Conservation (phyloP, 306 rosid species). For the Ormosia emarginata region DNA sequence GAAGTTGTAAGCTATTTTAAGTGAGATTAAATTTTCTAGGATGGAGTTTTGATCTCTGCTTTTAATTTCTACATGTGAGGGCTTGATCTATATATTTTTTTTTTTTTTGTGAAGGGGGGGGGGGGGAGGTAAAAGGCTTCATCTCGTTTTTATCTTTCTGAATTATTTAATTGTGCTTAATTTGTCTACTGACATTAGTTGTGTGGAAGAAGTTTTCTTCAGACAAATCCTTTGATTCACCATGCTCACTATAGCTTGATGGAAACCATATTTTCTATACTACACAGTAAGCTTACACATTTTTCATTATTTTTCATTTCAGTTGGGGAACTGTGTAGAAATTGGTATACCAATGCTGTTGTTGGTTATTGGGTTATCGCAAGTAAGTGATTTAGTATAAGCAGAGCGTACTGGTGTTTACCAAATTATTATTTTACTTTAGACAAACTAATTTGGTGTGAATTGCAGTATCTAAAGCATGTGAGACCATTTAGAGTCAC, state of each 20-base stretch:
- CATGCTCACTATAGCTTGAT: neutral
- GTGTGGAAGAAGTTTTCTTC: neutral
- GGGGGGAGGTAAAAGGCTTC: neutral
- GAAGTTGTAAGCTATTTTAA: neutral
- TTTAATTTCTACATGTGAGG: neutral
- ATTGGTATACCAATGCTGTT: constrained; percentile 89
- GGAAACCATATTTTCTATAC: neutral
- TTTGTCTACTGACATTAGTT: neutral
- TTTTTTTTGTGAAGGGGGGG: too few species aligned
- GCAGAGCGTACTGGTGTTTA: neutral
- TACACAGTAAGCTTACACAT: neutral
- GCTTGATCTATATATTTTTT: neutral
- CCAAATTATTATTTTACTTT: neutral
- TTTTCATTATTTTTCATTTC: constrained; percentile 28
- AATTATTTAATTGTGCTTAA: neutral
- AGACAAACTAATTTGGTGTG: neutral
- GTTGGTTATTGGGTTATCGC: constrained; percentile 80
- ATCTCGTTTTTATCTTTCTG: constrained; percentile 2
- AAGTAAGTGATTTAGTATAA: constrained; percentile 52
- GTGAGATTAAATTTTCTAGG: neutral
- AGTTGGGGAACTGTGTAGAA: constrained; percentile 93
- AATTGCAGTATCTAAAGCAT: constrained; percentile 89
- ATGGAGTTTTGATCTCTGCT: neutral
- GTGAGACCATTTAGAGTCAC: constrained; percentile 77
- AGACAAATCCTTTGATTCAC: neutral